Conservation (phyloP, 202 grass and related monocot genomes). For the Sporobolus alterniflorus region DNA sequence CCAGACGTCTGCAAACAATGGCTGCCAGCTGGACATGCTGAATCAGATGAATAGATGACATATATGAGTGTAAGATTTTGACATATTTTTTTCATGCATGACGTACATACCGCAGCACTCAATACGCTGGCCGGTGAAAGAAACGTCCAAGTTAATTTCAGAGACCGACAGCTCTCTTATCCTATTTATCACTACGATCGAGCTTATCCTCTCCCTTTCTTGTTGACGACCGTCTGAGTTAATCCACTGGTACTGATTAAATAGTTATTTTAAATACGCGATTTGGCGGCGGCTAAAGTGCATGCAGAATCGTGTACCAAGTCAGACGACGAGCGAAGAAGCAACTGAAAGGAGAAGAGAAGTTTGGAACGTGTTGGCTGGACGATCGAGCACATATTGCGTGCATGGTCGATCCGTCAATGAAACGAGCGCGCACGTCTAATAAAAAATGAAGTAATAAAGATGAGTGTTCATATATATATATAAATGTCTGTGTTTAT, state of each 20-base stretch:
- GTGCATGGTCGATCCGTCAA: too few relatives aligned
- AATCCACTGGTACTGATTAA: neutral
- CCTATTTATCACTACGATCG: neutral
- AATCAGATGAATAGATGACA: neutral
- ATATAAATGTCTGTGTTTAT: too few relatives aligned
- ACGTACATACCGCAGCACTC: neutral
- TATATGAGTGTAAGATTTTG: neutral
- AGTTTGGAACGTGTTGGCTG: conserved; percentile 5
- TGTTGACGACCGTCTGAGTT: neutral
- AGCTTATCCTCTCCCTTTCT: neutral
- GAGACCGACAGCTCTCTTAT: neutral
- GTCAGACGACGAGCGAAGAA: neutral
- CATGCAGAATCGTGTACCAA: neutral
- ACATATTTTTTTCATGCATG: neutral
- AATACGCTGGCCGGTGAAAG: neutral
- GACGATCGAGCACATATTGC: too few relatives aligned
- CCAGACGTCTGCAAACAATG: conserved; percentile 16
- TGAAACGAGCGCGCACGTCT: too few relatives aligned
- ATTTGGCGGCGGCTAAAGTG: conserved; percentile 24
- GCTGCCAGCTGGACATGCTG: neutral
- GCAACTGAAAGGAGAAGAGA: neutral
- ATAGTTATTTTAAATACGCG: neutral
- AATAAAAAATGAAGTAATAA: too few relatives aligned
- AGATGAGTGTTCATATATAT: too few relatives aligned
- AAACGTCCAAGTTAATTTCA: conserved; percentile 21